Evolutionary conservation across 306 rosid genomes (phyloP).

Genomic region (Glycine latifolia): DNA sequence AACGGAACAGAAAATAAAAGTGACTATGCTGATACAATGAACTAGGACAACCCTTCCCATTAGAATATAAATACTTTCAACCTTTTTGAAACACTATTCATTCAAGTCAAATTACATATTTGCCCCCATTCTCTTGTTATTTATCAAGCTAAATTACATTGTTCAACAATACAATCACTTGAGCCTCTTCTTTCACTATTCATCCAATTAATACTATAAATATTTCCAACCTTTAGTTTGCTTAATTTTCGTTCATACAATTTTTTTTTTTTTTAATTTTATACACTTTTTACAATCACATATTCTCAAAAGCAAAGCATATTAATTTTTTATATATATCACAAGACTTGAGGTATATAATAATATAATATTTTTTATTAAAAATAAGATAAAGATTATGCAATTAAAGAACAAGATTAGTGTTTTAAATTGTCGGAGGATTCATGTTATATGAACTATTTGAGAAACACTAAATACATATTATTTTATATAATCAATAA

Average conservation of each 20-base stretch:
- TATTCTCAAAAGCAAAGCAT: background rate
- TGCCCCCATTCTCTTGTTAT: too few relatives aligned
- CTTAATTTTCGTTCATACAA: background rate
- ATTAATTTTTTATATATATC: background rate
- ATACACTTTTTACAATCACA: background rate
- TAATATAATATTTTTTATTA: background rate
- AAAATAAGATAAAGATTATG: background rate
- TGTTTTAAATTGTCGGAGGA: background rate
- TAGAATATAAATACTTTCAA: background rate
- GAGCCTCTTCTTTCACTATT: background rate
- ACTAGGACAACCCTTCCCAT: constrained; percentile 20
- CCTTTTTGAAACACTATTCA: background rate
- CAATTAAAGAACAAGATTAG: background rate
- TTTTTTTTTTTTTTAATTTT: background rate
- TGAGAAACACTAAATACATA: background rate
- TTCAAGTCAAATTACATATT: too few relatives aligned
- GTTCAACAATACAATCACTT: background rate
- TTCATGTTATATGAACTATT: background rate
- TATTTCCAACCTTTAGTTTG: background rate
- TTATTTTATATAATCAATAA: background rate
- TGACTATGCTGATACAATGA: background rate
- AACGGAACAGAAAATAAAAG: background rate
- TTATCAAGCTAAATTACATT: background rate
- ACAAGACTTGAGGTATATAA: background rate
- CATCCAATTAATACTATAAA: background rate